A percentile compares a stretch with the other conserved stretches of the same genome.
Conservation (phyloP, 164 flowering plant species). For the Chimonanthus salicifolius region DNA sequence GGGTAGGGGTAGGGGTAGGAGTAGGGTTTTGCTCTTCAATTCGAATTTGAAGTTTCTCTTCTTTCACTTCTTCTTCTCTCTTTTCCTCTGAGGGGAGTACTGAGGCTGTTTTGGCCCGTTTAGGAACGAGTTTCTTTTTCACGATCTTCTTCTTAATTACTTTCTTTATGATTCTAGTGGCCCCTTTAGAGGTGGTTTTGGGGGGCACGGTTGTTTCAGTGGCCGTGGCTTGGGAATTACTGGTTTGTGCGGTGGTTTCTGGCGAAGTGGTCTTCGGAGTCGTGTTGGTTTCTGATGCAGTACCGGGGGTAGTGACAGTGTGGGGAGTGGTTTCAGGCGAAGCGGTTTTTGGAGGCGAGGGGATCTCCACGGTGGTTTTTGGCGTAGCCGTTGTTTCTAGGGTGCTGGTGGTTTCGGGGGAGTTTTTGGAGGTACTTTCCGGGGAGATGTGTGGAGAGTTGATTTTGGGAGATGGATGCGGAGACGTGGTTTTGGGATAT, state of each 20-base stretch:
- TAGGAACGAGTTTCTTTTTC: neutral
- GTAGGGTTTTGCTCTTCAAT: neutral
- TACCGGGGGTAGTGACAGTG: neutral
- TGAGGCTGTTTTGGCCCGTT: conserved; percentile 8
- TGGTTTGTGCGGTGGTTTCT: neutral
- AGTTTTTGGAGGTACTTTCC: neutral
- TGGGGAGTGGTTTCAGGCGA: conserved; percentile 2
- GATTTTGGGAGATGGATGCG: no score
- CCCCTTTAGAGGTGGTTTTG: conserved; percentile 9
- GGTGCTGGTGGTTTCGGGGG: neutral
- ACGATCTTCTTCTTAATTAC: conserved; percentile 20
- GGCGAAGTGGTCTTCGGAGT: neutral
- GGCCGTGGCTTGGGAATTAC: neutral
- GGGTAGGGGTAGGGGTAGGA: neutral
- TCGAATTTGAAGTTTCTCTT: conserved; percentile 3
- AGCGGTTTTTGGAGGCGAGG: neutral
- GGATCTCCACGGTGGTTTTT: conserved; percentile 1
- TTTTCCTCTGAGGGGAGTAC: neutral
- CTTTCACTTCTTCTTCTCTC: neutral
- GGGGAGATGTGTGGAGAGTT: no score
- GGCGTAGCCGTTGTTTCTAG: neutral
- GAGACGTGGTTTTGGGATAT: no score
- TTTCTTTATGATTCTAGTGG: conserved; percentile 25
- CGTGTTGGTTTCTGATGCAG: neutral
- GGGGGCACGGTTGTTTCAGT: neutral